Conservation (phyloP, 2,329 filamentous ascomycete species). For the Diaporthe destruens region DNA sequence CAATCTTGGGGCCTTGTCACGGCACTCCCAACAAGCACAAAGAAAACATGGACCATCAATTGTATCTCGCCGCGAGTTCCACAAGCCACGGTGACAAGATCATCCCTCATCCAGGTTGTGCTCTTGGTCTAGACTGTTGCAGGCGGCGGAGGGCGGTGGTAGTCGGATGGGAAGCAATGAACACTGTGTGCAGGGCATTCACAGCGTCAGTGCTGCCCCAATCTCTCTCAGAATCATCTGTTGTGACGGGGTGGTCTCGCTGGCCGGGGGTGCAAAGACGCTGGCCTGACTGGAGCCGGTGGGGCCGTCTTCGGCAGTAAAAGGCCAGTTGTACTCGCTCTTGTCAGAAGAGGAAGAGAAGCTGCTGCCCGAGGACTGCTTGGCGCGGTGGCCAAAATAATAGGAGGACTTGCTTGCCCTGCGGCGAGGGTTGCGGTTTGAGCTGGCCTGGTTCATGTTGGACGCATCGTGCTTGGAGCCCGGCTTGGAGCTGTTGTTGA, state of each 20-base stretch:
- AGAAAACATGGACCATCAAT: constrained; percentile 5
- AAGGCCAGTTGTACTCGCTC: constrained; percentile 25
- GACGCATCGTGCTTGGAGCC: constrained; percentile 16
- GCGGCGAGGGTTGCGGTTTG: constrained; percentile 10
- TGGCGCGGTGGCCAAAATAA: constrained; percentile 26
- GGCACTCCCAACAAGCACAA: constrained; percentile 12
- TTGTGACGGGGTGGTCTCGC: constrained; percentile 26
- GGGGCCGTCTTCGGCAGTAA: constrained; percentile 6
- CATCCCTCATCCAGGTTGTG: background rate
- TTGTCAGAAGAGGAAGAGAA: constrained; percentile 28
- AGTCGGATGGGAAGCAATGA: background rate
- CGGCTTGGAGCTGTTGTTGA: background rate
- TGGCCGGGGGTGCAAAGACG: background rate
- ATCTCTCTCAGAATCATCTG: constrained; percentile 28
- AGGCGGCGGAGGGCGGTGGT: background rate
- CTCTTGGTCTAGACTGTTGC: background rate
- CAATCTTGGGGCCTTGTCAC: background rate
- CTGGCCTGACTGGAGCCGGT: background rate
- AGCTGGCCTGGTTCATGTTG: constrained; percentile 5
- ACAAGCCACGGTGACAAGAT: background rate
- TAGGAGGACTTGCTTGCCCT: constrained; percentile 32
- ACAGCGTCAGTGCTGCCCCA: constrained; percentile 28
- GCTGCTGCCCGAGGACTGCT: constrained; percentile 21
- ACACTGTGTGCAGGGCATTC: background rate
- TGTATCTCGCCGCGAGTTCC: background rate